Base-by-base conservation (phyloP, 1,139 yeast species). In the Arxiozyma telluris region DNA sequence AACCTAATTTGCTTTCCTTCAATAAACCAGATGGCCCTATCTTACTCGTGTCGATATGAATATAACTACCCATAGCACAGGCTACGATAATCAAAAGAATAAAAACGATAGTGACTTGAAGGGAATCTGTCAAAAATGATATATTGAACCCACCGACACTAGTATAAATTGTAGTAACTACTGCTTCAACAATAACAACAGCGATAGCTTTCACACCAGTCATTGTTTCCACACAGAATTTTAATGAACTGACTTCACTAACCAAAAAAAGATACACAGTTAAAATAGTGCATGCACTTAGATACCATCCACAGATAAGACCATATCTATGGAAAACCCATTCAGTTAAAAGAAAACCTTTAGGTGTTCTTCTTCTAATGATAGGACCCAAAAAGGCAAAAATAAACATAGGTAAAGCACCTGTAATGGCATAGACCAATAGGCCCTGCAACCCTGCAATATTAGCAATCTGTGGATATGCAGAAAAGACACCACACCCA, bases 291-390 rank as follows among this genome's bases (percentile, higher is more conserved):
- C 90, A 88, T 51, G 82, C 83, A 5, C 95, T 84, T 54, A 91
- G 72, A 63, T 87, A 88, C 59, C 88, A 74, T 1, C 87, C 86
- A 7, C 96, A 77, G 22, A 84, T 71, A 6, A 76, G 66, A 1
- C 97, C 98, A 65, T 77, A 91, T 58, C 97, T 76, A 47, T 80
- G 82, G 64, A 88, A 79, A 17, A 88, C 94, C 98, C 98, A 91
- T 67, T 90, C 96, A n/a, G 96, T 88, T 59, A 91, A 74, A 45
- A 91, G 89, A 67, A 91, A 91, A 5, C 97, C 98, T 11, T 87
- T 82, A 0, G 98, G 97, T 64, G 96, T 87, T 61, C 79, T 79
- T 57, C 74, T 78, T 61, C 96, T 76, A 58, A 91, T 84, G 15
- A 82, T 68, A 0, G 97, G 97, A 0, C 97, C 97, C 55, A 87